phyloP scores from a whole-genome alignment of 163 green algal genomes.

The Picocystis sp. region DNA sequence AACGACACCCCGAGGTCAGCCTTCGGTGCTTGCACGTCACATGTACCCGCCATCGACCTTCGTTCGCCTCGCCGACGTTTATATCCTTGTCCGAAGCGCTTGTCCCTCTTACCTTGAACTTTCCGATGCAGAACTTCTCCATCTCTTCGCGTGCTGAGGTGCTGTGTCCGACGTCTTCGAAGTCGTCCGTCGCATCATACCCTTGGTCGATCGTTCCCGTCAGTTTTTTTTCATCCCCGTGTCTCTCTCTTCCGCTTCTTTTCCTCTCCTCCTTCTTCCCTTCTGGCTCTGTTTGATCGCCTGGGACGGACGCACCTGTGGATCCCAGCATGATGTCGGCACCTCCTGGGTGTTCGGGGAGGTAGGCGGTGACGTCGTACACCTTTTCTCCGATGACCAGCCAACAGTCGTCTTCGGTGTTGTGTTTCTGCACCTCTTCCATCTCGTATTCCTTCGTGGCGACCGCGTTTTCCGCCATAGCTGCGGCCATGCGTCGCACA shows the following conservation, averaged over 20 bases:
- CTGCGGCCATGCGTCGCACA: no score
- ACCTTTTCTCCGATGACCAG: slow-evolving; percentile 66
- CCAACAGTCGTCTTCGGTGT: slow-evolving; percentile 56
- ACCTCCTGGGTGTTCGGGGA: slow-evolving; percentile 90
- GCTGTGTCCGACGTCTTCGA: slow-evolving; percentile 86
- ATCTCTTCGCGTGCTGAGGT: slow-evolving; percentile 63
- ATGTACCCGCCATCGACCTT: no score
- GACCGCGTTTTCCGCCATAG: no score
- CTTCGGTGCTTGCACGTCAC: no score
- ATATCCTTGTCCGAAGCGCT: not conserved
- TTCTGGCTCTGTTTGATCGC: not conserved
- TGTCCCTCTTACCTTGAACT: slow-evolving; percentile 31
- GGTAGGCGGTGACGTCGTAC: slow-evolving; percentile 82
- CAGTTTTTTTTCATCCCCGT: not conserved
- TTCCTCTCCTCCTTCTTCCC: no score
- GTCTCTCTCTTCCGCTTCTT: no score
- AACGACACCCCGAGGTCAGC: no score
- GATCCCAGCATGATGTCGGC: slow-evolving; percentile 75
- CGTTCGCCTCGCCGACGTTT: no score
- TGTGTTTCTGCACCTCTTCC: slow-evolving; percentile 37
- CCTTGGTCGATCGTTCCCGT: slow-evolving; percentile 24
- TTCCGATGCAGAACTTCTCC: slow-evolving; percentile 65
- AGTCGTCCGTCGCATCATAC: slow-evolving; percentile 75
- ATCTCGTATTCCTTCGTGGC: slow-evolving; percentile 4
- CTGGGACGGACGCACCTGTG: slow-evolving; percentile 25